phyloP scores from a whole-genome alignment of 106 monocot genomes.

The Allium fistulosum region DNA sequence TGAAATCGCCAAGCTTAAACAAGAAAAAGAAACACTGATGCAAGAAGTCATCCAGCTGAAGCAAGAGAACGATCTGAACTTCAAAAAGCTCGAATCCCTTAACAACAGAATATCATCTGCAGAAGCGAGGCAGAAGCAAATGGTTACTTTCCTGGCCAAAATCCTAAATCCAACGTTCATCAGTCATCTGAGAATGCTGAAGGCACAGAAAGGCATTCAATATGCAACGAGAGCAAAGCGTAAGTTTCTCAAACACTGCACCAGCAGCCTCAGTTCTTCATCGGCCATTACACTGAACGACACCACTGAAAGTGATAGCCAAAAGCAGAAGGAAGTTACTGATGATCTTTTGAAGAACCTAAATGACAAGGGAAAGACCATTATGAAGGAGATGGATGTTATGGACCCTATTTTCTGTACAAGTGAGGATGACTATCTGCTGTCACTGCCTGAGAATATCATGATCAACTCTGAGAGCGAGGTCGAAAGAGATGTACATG shows the following conservation, averaged over 20 bases:
- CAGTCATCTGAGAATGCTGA: conserved; percentile 24
- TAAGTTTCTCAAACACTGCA: conserved; percentile 38
- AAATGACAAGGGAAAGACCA: conserved; percentile 9
- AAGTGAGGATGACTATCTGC: conserved; percentile 1
- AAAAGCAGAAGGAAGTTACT: neutral
- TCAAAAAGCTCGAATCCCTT: conserved; percentile 38
- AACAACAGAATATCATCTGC: conserved; percentile 47
- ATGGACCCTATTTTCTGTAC: neutral
- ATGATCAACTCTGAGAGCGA: conserved; percentile 5
- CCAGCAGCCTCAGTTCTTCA: conserved; percentile 9
- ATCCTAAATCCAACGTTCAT: conserved; percentile 48
- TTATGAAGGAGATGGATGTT: conserved; percentile 1
- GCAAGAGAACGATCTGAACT: conserved; percentile 39
- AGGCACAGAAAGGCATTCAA: conserved; percentile 18
- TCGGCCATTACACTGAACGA: neutral
- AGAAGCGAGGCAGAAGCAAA: conserved; percentile 58
- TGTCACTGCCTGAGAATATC: no score
- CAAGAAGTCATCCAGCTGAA: conserved; percentile 39
- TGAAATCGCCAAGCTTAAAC: conserved; percentile 39
- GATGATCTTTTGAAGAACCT: conserved; percentile 10
- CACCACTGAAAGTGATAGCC: conserved; percentile 6
- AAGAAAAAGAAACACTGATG: conserved; percentile 37
- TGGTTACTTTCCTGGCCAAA: conserved; percentile 68
- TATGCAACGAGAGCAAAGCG: conserved; percentile 17
- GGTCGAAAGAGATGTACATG: neutral